These are phyloP conservation scores for Nigrospora sphaerica DNA, from an alignment of 2,329 filamentous ascomycete genomes.

Conservation along the genomic window DNA sequence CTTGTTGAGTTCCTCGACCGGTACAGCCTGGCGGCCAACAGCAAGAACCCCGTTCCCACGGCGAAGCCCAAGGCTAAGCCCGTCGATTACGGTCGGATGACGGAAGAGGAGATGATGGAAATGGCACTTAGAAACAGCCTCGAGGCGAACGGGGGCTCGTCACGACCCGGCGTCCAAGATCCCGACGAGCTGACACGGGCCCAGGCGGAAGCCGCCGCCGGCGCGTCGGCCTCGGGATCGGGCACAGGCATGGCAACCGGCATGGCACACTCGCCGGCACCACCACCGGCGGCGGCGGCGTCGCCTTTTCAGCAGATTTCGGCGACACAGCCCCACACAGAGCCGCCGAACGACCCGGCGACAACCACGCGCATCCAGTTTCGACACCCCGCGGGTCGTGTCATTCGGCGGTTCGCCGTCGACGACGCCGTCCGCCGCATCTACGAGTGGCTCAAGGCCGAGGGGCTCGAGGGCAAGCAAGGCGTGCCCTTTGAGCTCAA, in stretches of 20 bases:
- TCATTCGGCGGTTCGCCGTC: slow-evolving; percentile 79
- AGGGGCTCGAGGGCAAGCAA: slow-evolving; percentile 72
- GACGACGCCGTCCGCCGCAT: slow-evolving; percentile 73
- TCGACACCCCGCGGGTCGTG: slow-evolving; percentile 72
- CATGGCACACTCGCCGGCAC: slow-evolving; percentile 12
- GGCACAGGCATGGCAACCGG: slow-evolving; percentile 1
- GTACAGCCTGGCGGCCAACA: slow-evolving; percentile 81
- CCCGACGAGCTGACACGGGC: slow-evolving; percentile 80
- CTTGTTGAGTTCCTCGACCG: slow-evolving; percentile 94
- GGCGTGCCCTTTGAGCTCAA: slow-evolving; percentile 82
- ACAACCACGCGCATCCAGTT: slow-evolving; percentile 88
- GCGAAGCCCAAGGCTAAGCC: slow-evolving; percentile 64
- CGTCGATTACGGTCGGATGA: slow-evolving; percentile 79
- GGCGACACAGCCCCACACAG: slow-evolving; percentile 63
- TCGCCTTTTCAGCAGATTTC: slow-evolving; percentile 65
- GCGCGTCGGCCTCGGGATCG: background rate
- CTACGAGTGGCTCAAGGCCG: slow-evolving; percentile 94
- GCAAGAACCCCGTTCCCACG: slow-evolving; percentile 87
- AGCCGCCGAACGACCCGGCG: slow-evolving; percentile 65
- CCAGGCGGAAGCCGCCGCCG: slow-evolving; percentile 33
- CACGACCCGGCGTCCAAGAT: slow-evolving; percentile 57
- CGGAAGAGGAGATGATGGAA: slow-evolving; percentile 94
- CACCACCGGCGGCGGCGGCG: slow-evolving; percentile 12
- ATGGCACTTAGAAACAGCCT: slow-evolving; percentile 89
- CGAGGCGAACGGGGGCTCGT: slow-evolving; percentile 40